Percentiles rank a stretch among this genome's conserved stretches.
phyloP scores from a whole-genome alignment of 164 flowering plant species.

The Berberis vulgaris region DNA sequence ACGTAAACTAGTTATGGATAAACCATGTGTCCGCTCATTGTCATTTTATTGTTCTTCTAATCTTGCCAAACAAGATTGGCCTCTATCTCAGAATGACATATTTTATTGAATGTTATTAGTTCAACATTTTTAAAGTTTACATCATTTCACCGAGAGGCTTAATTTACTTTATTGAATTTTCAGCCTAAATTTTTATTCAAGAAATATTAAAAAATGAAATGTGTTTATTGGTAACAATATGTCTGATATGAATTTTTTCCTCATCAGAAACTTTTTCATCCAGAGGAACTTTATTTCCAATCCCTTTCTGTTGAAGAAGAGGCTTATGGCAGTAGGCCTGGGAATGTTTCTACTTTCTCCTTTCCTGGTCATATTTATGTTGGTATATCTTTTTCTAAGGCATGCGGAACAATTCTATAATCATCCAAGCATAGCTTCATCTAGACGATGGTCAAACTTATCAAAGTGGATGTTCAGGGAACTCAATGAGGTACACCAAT shows the following conservation, averaged over 20 bases:
- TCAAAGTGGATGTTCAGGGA: slow-evolving; percentile 96
- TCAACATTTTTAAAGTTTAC: too few relatives aligned
- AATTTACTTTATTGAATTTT: too few relatives aligned
- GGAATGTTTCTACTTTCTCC: slow-evolving; percentile 88
- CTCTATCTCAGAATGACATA: too few relatives aligned
- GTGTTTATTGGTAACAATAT: too few relatives aligned
- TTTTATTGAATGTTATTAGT: too few relatives aligned
- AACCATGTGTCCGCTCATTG: too few relatives aligned
- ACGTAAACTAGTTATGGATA: too few relatives aligned
- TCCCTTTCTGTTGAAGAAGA: slow-evolving; percentile 66
- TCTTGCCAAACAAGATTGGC: too few relatives aligned
- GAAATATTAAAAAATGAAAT: too few relatives aligned
- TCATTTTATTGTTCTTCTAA: too few relatives aligned
- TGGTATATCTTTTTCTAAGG: slow-evolving; percentile 84
- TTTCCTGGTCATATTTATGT: slow-evolving; percentile 87
- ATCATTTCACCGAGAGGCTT: too few relatives aligned
- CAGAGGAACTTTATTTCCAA: slow-evolving; percentile 70
- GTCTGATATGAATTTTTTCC: slow-evolving; percentile 5
- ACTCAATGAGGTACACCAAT: slow-evolving; percentile 74
- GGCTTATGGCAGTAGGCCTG: slow-evolving; percentile 80
- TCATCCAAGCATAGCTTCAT: slow-evolving; percentile 91
- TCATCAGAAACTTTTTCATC: slow-evolving; percentile 62
- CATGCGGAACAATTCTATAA: slow-evolving; percentile 96
- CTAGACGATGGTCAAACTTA: slow-evolving; percentile 94
- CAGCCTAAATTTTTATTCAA: too few relatives aligned